A percentile compares a stretch with the other conserved stretches of the same genome.
phyloP scores from a whole-genome alignment of 306 rosid genomes.

The Carpinus fangiana region DNA sequence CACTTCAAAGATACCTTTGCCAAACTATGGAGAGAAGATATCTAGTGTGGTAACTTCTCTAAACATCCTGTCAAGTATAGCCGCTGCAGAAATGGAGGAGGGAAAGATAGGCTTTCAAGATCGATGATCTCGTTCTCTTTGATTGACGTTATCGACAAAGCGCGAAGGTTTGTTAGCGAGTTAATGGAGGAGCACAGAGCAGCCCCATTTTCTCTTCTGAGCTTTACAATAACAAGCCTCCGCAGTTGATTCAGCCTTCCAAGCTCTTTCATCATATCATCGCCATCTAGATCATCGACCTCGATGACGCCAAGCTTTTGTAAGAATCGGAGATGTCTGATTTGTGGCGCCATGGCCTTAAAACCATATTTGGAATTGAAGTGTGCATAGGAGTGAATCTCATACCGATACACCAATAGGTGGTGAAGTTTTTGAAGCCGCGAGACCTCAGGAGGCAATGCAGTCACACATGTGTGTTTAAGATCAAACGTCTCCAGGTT shows the following conservation, averaged over 20 bases:
- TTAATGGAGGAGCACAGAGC: slow-evolving; percentile 34
- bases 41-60: slow-evolving; percentile 37
- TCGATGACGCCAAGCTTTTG: slow-evolving; percentile 42
- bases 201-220: slow-evolving; percentile 29
- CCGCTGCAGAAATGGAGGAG: slow-evolving; percentile 38
- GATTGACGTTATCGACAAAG: slow-evolving; percentile 21
- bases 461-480: slow-evolving; percentile 27
- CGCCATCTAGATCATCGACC: slow-evolving; percentile 11
- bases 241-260: slow-evolving; percentile 41
- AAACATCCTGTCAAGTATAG: slow-evolving; percentile 35
- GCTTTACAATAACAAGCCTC: slow-evolving; percentile 30
- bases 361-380: slow-evolving; percentile 29
- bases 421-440: slow-evolving; percentile 36
- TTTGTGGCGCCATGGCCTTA: slow-evolving; percentile 21
- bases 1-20: slow-evolving; percentile 28
- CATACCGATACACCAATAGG: slow-evolving; percentile 16
- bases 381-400: slow-evolving; percentile 5
- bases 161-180: slow-evolving; percentile 22
- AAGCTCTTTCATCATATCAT: slow-evolving; percentile 22
- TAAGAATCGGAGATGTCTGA: slow-evolving; percentile 29
- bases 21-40: slow-evolving; percentile 30
- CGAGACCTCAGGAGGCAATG: slow-evolving; percentile 32
- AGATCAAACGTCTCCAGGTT: slow-evolving; percentile 43
- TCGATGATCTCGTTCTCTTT: slow-evolving; percentile 34
- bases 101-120: slow-evolving; percentile 21